Evolutionary conservation across 495 filamentous ascomycete genomes (phyloP).

Genomic region (Astrothelium macrocarpum): DNA sequence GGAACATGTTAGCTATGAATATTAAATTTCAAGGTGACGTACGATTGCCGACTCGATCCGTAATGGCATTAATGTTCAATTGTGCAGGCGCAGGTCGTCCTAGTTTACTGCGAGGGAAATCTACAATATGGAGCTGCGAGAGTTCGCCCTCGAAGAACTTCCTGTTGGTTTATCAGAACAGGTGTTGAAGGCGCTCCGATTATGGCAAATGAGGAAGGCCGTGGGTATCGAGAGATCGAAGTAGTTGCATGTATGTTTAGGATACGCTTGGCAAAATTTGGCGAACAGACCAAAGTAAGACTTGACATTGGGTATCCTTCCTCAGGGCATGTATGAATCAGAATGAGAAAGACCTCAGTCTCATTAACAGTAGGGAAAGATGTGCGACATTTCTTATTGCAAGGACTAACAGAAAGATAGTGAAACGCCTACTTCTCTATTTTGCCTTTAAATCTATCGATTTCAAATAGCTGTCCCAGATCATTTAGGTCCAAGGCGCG

Average conservation of each 20-base stretch:
- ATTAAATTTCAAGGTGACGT: neutral
- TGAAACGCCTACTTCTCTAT: constrained; percentile 30
- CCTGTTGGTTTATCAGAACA: neutral
- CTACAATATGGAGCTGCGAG: constrained; percentile 20
- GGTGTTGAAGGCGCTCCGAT: too few species aligned
- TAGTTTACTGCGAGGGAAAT: constrained; percentile 10
- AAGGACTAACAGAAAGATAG: too few species aligned
- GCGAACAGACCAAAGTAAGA: too few species aligned
- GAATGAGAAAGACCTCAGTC: too few species aligned
- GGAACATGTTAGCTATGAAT: constrained; percentile 4
- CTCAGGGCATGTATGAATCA: too few species aligned
- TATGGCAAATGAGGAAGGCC: too few species aligned
- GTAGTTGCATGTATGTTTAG: too few species aligned
- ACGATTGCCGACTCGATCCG: constrained; percentile 37
- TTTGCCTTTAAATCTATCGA: constrained; percentile 35
- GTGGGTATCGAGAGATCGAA: too few species aligned
- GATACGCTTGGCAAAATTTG: too few species aligned
- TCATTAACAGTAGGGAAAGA: too few species aligned
- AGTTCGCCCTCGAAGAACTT: constrained; percentile 30
- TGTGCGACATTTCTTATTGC: too few species aligned
- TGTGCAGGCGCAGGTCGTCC: neutral
- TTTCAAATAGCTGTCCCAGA: constrained; percentile 43
- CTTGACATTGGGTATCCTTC: too few species aligned
- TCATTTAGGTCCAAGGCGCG: constrained; percentile 52
- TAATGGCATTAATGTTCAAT: constrained; percentile 23